Evolutionary conservation across 2,329 filamentous ascomycete species (phyloP).

Genomic region (Xylariales sp.): DNA sequence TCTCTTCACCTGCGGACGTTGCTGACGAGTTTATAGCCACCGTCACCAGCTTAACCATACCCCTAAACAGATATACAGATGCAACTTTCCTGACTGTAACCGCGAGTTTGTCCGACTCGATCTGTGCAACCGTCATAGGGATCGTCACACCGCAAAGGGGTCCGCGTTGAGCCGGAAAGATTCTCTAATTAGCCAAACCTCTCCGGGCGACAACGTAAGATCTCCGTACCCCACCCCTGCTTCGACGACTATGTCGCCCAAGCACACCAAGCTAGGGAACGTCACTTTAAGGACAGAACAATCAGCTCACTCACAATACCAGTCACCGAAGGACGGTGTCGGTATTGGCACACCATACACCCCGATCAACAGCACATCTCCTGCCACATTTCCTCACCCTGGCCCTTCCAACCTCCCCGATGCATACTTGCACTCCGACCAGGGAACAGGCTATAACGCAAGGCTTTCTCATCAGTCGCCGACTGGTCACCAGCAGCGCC

Average conservation of each 20-base stretch:
- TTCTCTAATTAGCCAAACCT: constrained; percentile 66
- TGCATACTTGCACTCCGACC: constrained; percentile 57
- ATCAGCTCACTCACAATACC: constrained; percentile 57
- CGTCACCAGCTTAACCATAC: constrained; percentile 96
- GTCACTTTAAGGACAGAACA: constrained; percentile 55
- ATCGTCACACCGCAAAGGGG: constrained; percentile 82
- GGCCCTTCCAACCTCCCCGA: constrained; percentile 55
- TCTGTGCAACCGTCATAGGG: constrained; percentile 85
- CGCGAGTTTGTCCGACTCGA: constrained; percentile 94
- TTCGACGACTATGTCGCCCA: constrained; percentile 61
- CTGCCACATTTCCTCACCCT: constrained; percentile 52
- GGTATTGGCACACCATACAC: constrained; percentile 59
- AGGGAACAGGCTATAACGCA: constrained; percentile 49
- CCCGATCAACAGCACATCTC: constrained; percentile 58
- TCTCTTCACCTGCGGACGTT: constrained; percentile 7
- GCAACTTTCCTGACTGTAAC: constrained; percentile 90
- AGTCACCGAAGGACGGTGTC: constrained; percentile 58
- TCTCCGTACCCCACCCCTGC: constrained; percentile 55
- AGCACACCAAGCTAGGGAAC: constrained; percentile 58
- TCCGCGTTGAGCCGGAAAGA: constrained; percentile 82
- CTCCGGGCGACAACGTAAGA: constrained; percentile 56
- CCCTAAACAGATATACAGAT: constrained; percentile 94
- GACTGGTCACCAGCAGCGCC: constrained; percentile 57
- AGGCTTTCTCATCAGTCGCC: constrained; percentile 56
- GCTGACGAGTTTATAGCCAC: constrained; percentile 63